Base-by-base conservation (phyloP, 2,329 filamentous ascomycete species). In the Xylaria sp. region DNA sequence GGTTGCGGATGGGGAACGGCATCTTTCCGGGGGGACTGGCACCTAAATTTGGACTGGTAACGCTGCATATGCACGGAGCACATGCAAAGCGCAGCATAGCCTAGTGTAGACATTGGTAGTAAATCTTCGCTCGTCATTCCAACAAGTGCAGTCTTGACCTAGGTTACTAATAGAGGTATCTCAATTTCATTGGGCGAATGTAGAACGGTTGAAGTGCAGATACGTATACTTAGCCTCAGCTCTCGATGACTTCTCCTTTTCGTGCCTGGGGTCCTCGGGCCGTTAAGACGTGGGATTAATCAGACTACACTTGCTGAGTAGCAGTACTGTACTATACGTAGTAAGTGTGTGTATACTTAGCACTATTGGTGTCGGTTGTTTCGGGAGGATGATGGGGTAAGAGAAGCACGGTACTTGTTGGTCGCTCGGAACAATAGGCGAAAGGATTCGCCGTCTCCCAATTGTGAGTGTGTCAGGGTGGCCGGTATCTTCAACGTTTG, bases 321-420 rank as follows among this genome's bases (percentile, higher is more conserved):
- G 8, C 8, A 35, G 10, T 35, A 35, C 32, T 10, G n/a, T 35
- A 35, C 32, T 51, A 16, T 29, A 51, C 18, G 27, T 51, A 29
- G 23, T 25, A n/a, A 13, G 55, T 44, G 5, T 27, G 8, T 8
- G 16, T 51, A 48, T 48, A 16, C 6, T 12, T 23, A 21, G n/a
- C 8, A 47, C 6, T 12, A 18, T 13, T 37, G 35, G 61, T 37
- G n/a, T 54, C 61, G 58, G 55, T 48, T 58, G 44, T 12, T 13
- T 65, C 60, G 60, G 65, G 40, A 64, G 60, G 60, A 64, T 57
- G 55, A 40, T 58, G 23, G 16, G 54, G 44, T 10, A 53, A 27
- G 32, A 65, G 62, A 68, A 54, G 66, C 58, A 69, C 42, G 66
- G 66, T 69, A 69, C 63, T 66, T 69, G 16, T 60, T 23, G 18